Base-by-base conservation (phyloP, 2,329 filamentous ascomycete genomes). In the Neonectria punicea region DNA sequence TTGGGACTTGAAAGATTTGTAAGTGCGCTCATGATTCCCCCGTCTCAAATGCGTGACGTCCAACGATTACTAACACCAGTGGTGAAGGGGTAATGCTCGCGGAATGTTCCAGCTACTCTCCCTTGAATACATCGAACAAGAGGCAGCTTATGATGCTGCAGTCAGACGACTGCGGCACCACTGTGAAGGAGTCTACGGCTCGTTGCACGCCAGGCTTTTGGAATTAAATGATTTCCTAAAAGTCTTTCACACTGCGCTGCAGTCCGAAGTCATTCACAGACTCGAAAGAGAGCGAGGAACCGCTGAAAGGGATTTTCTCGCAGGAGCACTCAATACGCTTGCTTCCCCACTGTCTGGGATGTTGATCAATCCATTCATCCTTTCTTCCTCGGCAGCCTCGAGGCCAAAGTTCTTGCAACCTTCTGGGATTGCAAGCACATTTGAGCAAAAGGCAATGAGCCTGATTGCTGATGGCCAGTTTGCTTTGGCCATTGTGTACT, bases 1-100 rank as follows among this genome's bases (percentile, higher is more conserved):
- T 6, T 51, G 56, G 56, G 22, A 58, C 34, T 43, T 51, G 32
- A 51, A 41, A n/a, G 56, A 58, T 11, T 41, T 58, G 56, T 58
- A 11, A 32, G 56, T 28, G 18, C 2, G 20, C 2, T 5, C 13
- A 5, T 13, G 4, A 13, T 5, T n/a, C 16, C 5, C 2, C n/a
- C 13, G 2, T 22, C 11, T 30, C 8, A 6, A 9, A 11, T 36
- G 14, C 14, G 14, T 34, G 2, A 6, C 7, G 5, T 8, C 34
- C 3, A 7, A 43, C 6, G 10, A 11, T 20, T 46, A 46, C 20
- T 46, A 11, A 46, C 10, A 7, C 43, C 10, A 25, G 11, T 14
- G 43, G 18, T 14, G 43, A 46, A 58, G 56, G 46, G 51, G 34
- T n/a, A 58, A 58, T n/a, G 56, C 56, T 1, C 16, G 51, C 20